Percentiles rank a stretch among this genome's conserved stretches.
phyloP scores from a whole-genome alignment of 306 rosid species.

The Glycine tomentella region DNA sequence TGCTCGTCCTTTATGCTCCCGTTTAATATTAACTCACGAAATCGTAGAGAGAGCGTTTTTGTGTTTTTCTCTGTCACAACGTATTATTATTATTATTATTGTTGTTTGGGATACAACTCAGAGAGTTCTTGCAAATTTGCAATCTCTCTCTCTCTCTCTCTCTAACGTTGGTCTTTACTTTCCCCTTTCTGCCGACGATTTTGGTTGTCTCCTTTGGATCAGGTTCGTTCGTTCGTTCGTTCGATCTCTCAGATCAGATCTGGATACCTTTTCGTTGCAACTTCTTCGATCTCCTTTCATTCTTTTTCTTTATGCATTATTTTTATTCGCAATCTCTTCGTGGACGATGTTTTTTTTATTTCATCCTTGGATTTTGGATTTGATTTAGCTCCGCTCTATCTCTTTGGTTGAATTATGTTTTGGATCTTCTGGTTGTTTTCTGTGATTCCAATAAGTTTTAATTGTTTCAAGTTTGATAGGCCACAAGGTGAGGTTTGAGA shows the following conservation, averaged over 20 bases:
- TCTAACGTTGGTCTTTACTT: neutral
- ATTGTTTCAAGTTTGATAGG: neutral
- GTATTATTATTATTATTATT: slow-evolving; percentile 16
- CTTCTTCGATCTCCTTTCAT: slow-evolving; percentile 47
- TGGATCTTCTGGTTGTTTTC: neutral
- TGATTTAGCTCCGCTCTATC: neutral
- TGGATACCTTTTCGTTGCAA: slow-evolving; percentile 31
- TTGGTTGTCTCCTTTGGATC: slow-evolving; percentile 44
- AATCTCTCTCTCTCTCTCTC: neutral
- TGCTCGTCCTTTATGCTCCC: slow-evolving; percentile 50
- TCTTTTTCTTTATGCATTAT: neutral
- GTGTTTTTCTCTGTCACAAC: slow-evolving; percentile 10
- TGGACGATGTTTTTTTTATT: too few species aligned
- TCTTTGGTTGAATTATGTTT: neutral
- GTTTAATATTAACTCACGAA: slow-evolving; percentile 47
- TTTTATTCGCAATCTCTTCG: too few species aligned
- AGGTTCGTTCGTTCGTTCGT: slow-evolving; percentile 65
- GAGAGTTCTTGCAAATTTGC: slow-evolving; percentile 38
- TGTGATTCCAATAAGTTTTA: slow-evolving; percentile 38
- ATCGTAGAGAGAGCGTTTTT: slow-evolving; percentile 22
- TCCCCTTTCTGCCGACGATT: slow-evolving; percentile 42
- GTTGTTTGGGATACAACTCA: too few species aligned
- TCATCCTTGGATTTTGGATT: slow-evolving; percentile 18
- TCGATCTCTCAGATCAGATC: slow-evolving; percentile 59
- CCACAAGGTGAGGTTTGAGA: slow-evolving; percentile 15